These are phyloP conservation scores for Scenedesmus sp. DNA, from an alignment of 163 green algal species.

Conservation along the genomic window DNA sequence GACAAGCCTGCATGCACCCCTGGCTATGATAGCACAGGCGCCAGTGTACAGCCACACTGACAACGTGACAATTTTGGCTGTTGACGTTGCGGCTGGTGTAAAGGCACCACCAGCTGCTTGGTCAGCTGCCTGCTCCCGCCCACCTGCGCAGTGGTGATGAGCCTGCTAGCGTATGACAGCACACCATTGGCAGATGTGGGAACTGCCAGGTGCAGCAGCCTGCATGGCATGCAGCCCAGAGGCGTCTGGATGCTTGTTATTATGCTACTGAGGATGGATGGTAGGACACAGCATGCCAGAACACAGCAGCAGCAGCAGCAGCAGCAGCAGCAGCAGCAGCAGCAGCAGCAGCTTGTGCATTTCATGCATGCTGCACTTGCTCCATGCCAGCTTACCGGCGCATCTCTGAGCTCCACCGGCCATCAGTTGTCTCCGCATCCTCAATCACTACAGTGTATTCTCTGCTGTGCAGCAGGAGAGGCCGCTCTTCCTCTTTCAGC, in stretches of 20 bases:
- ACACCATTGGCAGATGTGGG: slow-evolving; percentile 15
- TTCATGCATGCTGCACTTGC: background rate
- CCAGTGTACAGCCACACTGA: too few relatives aligned
- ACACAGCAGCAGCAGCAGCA: background rate
- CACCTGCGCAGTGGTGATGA: slow-evolving; percentile 37
- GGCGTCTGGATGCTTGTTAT: background rate
- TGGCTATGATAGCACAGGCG: too few relatives aligned
- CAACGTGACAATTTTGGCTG: too few relatives aligned
- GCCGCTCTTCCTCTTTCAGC: background rate
- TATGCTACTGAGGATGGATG: too few relatives aligned
- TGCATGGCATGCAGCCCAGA: background rate
- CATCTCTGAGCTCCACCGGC: background rate
- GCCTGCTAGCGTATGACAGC: slow-evolving; percentile 6
- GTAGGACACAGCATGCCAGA: background rate
- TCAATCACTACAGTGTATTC: background rate
- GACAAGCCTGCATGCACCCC: too few relatives aligned
- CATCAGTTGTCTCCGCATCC: background rate
- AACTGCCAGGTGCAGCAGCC: slow-evolving; percentile 34
- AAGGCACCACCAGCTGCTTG: too few relatives aligned
- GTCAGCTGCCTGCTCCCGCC: background rate
- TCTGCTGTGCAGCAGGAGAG: background rate
- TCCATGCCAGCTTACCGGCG: background rate
- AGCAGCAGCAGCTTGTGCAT: background rate
- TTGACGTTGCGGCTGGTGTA: too few relatives aligned
- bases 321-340: background rate